Evolutionary conservation across 331 rosid genomes (phyloP), one percentile per base, ranked within the genome.

Genomic region (Telfairia occidentalis): DNA sequence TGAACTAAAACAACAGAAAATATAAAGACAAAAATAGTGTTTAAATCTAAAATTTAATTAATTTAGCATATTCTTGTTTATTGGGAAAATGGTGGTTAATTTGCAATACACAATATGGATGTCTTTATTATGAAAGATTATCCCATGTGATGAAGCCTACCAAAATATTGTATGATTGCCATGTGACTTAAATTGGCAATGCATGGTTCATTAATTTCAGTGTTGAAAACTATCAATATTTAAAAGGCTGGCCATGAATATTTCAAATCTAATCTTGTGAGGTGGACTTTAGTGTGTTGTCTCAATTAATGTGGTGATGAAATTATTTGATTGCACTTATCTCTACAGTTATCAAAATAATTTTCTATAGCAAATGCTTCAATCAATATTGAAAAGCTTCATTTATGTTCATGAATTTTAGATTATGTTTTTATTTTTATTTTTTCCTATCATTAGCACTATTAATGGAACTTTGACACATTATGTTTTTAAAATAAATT

Each of bases 261-360:
- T 28, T 32, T 63, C 1, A 34, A 34, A 23, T 66, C 30, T 12
- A 19, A 23, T 66, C 52, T 23, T 65, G 21, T 65, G 28, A 67
- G 30, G 53, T 42, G 35, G 73, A 67, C 73, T 67, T 64, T 40
- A 10, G 73, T 24, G 71, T 5, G 54, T 50, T 67, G 73, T 43
- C 5, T 37, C 9, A 42, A 67, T 67, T 67, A 67, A 67, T 67
- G 73, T 21, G 35, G 23, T 65, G 2, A 66, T 40, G 12, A 21
- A 64, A 37, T 40, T 66, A 67, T 23, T 67, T 67, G 21, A 2
- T 21, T 23, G 32, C n/a, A n/a, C n/a, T 0, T 19, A 5, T 66
- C 52, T 66, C 2, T 11, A 38, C 32, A 66, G 19, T 11, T 66
- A 32, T 66, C n/a, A 16, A 16, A 35, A 16, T 34, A 4, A 4